Base-by-base conservation (phyloP, 768 basidiomycete species). In the Pholiota molesta region DNA sequence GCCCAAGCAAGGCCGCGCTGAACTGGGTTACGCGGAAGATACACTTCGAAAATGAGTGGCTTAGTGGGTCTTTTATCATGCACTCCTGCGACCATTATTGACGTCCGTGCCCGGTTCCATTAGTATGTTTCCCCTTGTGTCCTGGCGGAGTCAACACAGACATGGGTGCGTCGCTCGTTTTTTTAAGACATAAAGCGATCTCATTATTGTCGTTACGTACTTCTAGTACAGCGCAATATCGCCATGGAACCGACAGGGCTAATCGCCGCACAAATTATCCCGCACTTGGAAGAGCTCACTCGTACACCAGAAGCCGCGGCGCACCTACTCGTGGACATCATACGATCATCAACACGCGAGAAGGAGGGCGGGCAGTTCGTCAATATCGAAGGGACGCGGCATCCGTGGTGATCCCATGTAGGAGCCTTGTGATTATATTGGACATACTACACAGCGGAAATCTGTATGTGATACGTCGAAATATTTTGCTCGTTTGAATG, bases 21-120 rank as follows among this genome's bases (percentile, higher is more conserved):
- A 61, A 61, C 21, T 61, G 47, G 21, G n/a, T 61, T 1, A 9
- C 60, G 7, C n/a, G 60, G 17, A 61, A 56, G 45, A 61, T 61
- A 1, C 60, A 61, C 26, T 61, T 61, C 33, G 60, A 61, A 21
- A 61, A 61, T 39, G 54, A 55, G n/a, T 61, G 60, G 60, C 42
- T 61, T 6, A 21, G 60, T 61, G 21, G 13, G 60, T 35, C 21
- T 14, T 6, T 5, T 11, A 26, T 26, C 26, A 4, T 26, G 26
- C 10, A 19, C 6, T 2, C n/a, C 8, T 16, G 9, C 42, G 7
- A 1, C 19, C 1, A 9, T 44, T n/a, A n/a, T n/a, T 21, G 42
- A 44, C 19, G 42, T 2, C n/a, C 4, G 26, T 26, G 26, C 26
- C 4, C 2, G 26, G 26, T 26, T 26, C 17, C 4, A 16, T 21